Evolutionary conservation across 345 rosid species (phyloP).

Genomic region (Hibiscus syriacus): DNA sequence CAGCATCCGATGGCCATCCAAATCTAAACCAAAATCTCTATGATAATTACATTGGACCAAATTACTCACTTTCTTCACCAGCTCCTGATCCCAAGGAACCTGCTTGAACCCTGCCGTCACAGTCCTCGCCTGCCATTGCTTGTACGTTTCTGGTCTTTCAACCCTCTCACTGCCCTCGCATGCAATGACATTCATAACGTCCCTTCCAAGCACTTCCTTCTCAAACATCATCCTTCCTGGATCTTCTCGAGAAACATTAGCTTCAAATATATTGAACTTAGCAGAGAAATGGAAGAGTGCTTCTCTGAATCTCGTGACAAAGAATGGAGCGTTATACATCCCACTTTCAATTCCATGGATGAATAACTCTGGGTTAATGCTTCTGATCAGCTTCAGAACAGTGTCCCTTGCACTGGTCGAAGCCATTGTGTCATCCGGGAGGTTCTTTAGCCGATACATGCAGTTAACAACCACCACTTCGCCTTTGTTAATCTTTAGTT

Average conservation of each 20-base stretch:
- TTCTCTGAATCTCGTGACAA: slow-evolving; percentile 41
- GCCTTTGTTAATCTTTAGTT: slow-evolving; percentile 30
- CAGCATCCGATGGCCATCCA: slow-evolving; percentile 69
- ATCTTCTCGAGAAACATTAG: slow-evolving; percentile 34
- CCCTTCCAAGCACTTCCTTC: slow-evolving; percentile 34
- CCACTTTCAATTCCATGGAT: slow-evolving; percentile 37
- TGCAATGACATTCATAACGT: slow-evolving; percentile 47
- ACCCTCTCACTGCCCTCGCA: slow-evolving; percentile 52
- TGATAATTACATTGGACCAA: slow-evolving; percentile 42
- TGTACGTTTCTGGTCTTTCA: slow-evolving; percentile 71
- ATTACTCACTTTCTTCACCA: slow-evolving; percentile 33
- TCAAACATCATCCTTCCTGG: slow-evolving; percentile 40
- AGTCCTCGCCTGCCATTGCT: slow-evolving; percentile 57
- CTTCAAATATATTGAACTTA: slow-evolving; percentile 46
- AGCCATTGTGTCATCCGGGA: slow-evolving; percentile 45
- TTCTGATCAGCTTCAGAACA: slow-evolving; percentile 38
- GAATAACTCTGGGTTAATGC: slow-evolving; percentile 34
- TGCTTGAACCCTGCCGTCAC: slow-evolving; percentile 59
- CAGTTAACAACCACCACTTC: slow-evolving; percentile 39
- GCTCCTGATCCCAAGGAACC: slow-evolving; percentile 36
- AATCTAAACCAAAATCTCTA: slow-evolving; percentile 52
- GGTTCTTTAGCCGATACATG: slow-evolving; percentile 29
- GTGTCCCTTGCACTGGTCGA: slow-evolving; percentile 35
- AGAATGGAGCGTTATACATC: slow-evolving; percentile 44
- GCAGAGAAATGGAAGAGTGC: slow-evolving; percentile 55